phyloP scores from a whole-genome alignment of 2,329 filamentous ascomycete genomes.

The Botrytis tulipae region DNA sequence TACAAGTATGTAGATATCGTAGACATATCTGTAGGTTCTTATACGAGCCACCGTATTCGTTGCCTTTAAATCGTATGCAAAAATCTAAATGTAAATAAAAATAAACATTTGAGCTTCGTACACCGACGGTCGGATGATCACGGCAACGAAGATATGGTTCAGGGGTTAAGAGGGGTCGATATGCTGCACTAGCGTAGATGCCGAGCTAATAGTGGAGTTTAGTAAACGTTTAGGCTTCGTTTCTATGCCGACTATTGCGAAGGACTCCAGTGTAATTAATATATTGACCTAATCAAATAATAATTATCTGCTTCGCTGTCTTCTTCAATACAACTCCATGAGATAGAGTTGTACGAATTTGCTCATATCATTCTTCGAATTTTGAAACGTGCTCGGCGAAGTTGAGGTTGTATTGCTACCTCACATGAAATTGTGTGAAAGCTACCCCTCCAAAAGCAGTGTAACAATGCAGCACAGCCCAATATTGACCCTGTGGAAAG shows the following conservation, averaged over 20 bases:
- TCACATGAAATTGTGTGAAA: neutral
- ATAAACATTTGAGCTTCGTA: neutral
- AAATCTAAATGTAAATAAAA: neutral
- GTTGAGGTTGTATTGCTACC: neutral
- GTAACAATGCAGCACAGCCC: slow-evolving; percentile 12
- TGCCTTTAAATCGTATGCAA: neutral
- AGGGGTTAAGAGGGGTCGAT: slow-evolving; percentile 11
- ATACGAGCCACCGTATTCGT: neutral
- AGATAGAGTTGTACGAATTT: neutral
- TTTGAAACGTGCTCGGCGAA: neutral
- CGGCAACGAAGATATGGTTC: neutral
- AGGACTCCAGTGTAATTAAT: neutral
- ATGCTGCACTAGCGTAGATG: neutral
- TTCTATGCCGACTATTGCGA: neutral
- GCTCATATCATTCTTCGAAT: neutral
- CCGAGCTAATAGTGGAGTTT: slow-evolving; percentile 8
- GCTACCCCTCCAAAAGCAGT: slow-evolving; percentile 4
- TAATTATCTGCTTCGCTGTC: neutral
- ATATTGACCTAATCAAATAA: neutral
- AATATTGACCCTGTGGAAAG: neutral
- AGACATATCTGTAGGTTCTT: neutral
- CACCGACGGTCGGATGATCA: slow-evolving; percentile 2
- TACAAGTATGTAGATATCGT: neutral
- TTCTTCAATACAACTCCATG: neutral
- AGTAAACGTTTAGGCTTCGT: neutral